Conservation (phyloP, 2,329 filamentous ascomycete species). For the Ophiostoma triangulosporum region DNA sequence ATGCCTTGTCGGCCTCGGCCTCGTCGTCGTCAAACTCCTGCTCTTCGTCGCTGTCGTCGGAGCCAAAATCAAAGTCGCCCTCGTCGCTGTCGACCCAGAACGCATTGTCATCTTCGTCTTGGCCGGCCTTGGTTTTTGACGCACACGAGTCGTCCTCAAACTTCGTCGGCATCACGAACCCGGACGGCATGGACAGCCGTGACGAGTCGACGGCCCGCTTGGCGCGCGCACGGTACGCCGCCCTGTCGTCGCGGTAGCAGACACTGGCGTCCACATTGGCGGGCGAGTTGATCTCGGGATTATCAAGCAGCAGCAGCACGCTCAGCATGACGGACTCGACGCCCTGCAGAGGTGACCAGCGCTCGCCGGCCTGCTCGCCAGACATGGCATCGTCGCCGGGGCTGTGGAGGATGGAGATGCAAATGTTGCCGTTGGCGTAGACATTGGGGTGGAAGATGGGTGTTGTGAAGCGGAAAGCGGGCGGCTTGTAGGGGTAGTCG, state of each 20-base stretch:
- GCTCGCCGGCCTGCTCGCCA: slow-evolving; percentile 76
- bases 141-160: slow-evolving; percentile 48
- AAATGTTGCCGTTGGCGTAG: slow-evolving; percentile 78
- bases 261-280: slow-evolving; percentile 91
- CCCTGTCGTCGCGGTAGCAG: slow-evolving; percentile 61
- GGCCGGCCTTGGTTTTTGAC: slow-evolving; percentile 39
- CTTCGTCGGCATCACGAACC: slow-evolving; percentile 70
- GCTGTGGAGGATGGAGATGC: slow-evolving; percentile 90
- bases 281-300: slow-evolving; percentile 83
- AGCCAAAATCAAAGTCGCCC: slow-evolving; percentile 65
- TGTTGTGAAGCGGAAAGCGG: slow-evolving; percentile 69
- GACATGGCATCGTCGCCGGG: slow-evolving; percentile 89
- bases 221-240: slow-evolving; percentile 57
- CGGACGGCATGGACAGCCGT: slow-evolving; percentile 47
- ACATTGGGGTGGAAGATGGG: slow-evolving; percentile 89
- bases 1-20: background rate
- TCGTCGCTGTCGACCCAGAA: slow-evolving; percentile 73
- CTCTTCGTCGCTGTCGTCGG: slow-evolving; percentile 47
- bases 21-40: slow-evolving; percentile 26
- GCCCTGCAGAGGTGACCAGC: slow-evolving; percentile 87
- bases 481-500: slow-evolving; percentile 83
- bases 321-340: slow-evolving; percentile 92
- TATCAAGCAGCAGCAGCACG: slow-evolving; percentile 80
- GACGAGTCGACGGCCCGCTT: slow-evolving; percentile 57
- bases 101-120: slow-evolving; percentile 51